Evolutionary conservation across 2,329 filamentous ascomycete genomes (phyloP), one percentile per base, ranked within the genome.

Genomic region (Phialophora macrospora): DNA sequence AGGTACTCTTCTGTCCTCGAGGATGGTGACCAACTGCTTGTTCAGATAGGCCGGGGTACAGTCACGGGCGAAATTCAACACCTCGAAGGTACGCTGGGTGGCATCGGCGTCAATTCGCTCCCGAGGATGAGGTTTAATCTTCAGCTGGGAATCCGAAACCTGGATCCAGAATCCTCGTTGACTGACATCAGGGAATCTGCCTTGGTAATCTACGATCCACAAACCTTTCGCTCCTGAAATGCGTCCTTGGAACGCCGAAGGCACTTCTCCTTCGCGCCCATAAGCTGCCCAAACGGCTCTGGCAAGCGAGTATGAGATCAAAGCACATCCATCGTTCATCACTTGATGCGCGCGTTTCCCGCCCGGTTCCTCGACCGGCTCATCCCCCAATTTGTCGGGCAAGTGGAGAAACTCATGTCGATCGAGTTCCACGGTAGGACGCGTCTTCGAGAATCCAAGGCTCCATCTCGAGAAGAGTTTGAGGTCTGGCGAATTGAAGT

Each of bases 211-310:
- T 1, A 86, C 77, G 74, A 85, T 83, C 86, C 86, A 88, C 4
- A 88, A 71, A 1, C 87, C 87, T 74, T 89, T 89, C 0, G 84
- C 84, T 1, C 86, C 85, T 20, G 80, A 81, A 63, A 88, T 85
- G 4, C 87, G 79, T 8, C 78, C 85, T 74, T 89, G 87, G 28
- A 86, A 84, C 2, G 77, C 80, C 61, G 82, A 83, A 0, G 84
- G 85, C 0, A 82, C 75, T 5, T 74, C 73, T 1, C 74, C 74
- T 9, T 61, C 48, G n/a, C 56, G 56, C 0, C 80, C 80, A 2
- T 82, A 75, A 0, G 63, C 66, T 30, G 80, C 75, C 69, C 81
- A 83, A 8, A 88, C 81, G 9, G 73, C 68, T 38, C 74, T 73
- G 5, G 83, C 84, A 1, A 85, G 80, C 2, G 77, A 77, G 12